Percentiles rank a stretch among this genome's conserved stretches.
Evolutionary conservation across 805 yeast genomes (phyloP).

Genomic region (Clavispora asparagi): DNA sequence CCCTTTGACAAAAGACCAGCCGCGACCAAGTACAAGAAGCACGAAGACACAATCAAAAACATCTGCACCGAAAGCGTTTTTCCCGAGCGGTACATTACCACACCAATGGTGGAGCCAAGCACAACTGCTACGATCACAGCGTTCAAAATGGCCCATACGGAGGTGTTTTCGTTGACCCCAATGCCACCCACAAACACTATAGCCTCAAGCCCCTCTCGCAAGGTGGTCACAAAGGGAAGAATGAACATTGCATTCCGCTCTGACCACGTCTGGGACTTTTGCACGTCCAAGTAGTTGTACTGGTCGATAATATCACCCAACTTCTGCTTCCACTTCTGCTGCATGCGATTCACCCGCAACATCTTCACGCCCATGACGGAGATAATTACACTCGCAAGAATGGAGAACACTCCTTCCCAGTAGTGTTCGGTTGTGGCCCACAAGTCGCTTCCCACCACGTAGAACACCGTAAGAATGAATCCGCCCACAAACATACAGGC

Average conservation of each 20-base stretch:
- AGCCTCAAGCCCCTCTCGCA: slow-evolving; percentile 89
- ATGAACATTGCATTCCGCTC: slow-evolving; percentile 68
- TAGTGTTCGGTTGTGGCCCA: slow-evolving; percentile 45
- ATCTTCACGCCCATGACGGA: slow-evolving; percentile 44
- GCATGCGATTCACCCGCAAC: slow-evolving; percentile 40
- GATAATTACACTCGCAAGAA: slow-evolving; percentile 40
- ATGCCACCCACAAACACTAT: slow-evolving; percentile 90
- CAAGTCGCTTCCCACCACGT: slow-evolving; percentile 37
- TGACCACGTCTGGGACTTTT: slow-evolving; percentile 18
- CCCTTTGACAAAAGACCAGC: slow-evolving; percentile 86
- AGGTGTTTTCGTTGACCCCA: slow-evolving; percentile 67
- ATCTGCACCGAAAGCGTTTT: slow-evolving; percentile 69
- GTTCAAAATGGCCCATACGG: slow-evolving; percentile 49
- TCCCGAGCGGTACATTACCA: slow-evolving; percentile 69
- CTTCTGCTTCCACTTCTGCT: slow-evolving; percentile 40
- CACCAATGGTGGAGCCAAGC: slow-evolving; percentile 61
- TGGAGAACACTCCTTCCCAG: slow-evolving; percentile 44
- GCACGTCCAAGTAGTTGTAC: slow-evolving; percentile 18
- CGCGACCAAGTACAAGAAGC: slow-evolving; percentile 77
- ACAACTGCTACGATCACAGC: slow-evolving; percentile 56
- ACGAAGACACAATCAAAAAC: slow-evolving; percentile 69
- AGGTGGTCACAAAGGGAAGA: slow-evolving; percentile 78
- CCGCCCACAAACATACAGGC: slow-evolving; percentile 38
- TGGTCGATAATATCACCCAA: slow-evolving; percentile 24
- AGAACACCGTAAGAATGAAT: slow-evolving; percentile 33